Base-by-base conservation (phyloP, 306 rosid species). In the Cicer chorassanicum region DNA sequence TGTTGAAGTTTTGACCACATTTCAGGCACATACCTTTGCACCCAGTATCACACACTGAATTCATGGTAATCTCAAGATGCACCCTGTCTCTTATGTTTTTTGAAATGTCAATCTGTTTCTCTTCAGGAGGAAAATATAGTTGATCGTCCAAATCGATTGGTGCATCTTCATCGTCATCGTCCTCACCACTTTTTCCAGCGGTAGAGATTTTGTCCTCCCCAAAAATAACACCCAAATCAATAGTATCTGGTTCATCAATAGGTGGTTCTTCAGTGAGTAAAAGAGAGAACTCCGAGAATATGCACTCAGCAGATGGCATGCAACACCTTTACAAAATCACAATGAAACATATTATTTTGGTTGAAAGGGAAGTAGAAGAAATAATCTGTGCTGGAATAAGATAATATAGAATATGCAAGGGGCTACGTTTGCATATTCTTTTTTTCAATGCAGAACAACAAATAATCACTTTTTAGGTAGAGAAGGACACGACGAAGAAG, bases 11-110 rank as follows among this genome's bases (percentile, higher is more conserved):
- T 72, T 75, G 66, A 54, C 98, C 97, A 76, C 98, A 94, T 66
- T 78, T 83, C 72, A 90, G 65, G 84, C 98, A 94, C 87, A 87
- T 6, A 51, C 44, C 66, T 60, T 60, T 60, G 66, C 97, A 94
- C 43, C 76, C 80, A 10, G 91, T 76, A 71, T 84, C 87, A 72
- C 98, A 94, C 14, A 85, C 57, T 24, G 91, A 92, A 72, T 79
- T 72, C 70, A 91, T 78, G 62, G 88, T 87, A 67, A 91, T 94
- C 80, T 94, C 95, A 76, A 94, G 82, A 85, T 91, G 97, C 83
- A 94, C 83, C 64, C 79, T 77, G 86, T 94, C 98, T 82, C 96
- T 88, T 65, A 91, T 82, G 86, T 90, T 81, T 85, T 94, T 94
- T 57, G 98, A 94, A 85, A 94, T 90, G 79, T 91, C 97, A 78